These are phyloP conservation scores for Rhodotorula sp. DNA, from an alignment of 1,284 basidiomycete species.

Conservation along the genomic window DNA sequence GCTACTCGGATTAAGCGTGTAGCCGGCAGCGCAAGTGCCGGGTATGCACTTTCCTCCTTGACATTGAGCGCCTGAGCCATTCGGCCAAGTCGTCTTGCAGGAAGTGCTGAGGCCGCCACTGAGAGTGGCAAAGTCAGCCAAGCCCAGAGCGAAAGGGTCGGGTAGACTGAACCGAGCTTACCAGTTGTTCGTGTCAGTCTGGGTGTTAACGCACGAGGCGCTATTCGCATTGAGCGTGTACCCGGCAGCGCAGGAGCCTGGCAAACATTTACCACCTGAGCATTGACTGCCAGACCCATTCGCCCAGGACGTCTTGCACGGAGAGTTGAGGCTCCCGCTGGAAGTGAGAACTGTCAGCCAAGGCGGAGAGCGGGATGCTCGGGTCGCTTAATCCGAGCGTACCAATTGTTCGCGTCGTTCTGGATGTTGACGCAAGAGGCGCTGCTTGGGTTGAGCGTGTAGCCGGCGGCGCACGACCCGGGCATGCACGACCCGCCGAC, in stretches of 20 bases:
- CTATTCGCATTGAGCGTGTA: slow-evolving; percentile 14
- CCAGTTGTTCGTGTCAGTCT: slow-evolving; percentile 23
- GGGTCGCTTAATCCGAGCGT: neutral
- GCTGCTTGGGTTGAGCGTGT: slow-evolving; percentile 9
- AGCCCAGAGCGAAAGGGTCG: neutral
- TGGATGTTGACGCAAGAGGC: slow-evolving; percentile 14
- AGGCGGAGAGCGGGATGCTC: neutral
- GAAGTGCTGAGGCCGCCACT: too few species aligned
- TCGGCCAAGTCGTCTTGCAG: slow-evolving; percentile 6
- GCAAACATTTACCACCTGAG: slow-evolving; percentile 7
- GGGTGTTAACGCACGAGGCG: slow-evolving; percentile 13
- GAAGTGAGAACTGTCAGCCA: neutral
- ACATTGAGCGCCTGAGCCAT: slow-evolving; percentile 16
- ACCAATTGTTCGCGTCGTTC: slow-evolving; percentile 24
- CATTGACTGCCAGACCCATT: slow-evolving; percentile 18
- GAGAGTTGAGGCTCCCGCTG: too few species aligned
- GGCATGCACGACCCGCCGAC: slow-evolving; percentile 12
- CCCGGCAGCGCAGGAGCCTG: slow-evolving; percentile 16
- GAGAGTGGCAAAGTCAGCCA: neutral
- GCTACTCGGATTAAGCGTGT: slow-evolving; percentile 8
- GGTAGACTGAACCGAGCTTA: neutral
- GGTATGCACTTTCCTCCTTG: slow-evolving; percentile 8
- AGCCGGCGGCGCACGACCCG: slow-evolving; percentile 15
- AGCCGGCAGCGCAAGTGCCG: slow-evolving; percentile 14
- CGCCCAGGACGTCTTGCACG: slow-evolving; percentile 4